Base-by-base conservation (phyloP, 2,329 filamentous ascomycete genomes). In the Aspergillus brunneoviolaceus region DNA sequence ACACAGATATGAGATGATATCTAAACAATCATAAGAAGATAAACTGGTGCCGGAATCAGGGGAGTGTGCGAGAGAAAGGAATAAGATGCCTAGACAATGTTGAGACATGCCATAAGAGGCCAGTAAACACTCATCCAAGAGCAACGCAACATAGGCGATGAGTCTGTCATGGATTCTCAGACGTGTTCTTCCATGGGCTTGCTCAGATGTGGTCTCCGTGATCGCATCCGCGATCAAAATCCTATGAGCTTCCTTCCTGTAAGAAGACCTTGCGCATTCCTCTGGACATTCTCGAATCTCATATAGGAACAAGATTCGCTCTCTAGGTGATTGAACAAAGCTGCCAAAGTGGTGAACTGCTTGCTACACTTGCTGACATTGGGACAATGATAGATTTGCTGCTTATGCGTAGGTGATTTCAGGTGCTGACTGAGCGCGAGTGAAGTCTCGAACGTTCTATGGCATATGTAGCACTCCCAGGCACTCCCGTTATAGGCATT, bases 401-500 rank as follows among this genome's bases (percentile, higher is more conserved):
- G 77, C 73, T 79, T 75, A 75, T 86, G 85, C 0, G 67, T 71
- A 0, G 81, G 75, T 0, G 85, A 88, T 45, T 77, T 79, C 1
- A 88, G 69, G 64, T 89, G 85, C 56, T 79, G 74, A 51, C 83
- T 82, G 2, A 88, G 75, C 0, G 66, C 65, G 0, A 48, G 12
- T 0, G 76, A 56, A 0, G 52, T 59, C 0, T 27, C 55, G 62
- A 85, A 88, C 0, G 66, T 29, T 10, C 72, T 70, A 23, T 80
- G 70, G 66, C 86, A 89, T 4, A 88, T 61, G 60, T 82, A 83
- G 72, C 85, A 87, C 64, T 82, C 78, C 69, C 76, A 87, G 1
- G 14, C 63, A 2, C 27, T 0, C 0, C 79, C 79, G 55, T 86
- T 85, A 69, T 74, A 85, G 0, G 82, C 71, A 1, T 59, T 62